phyloP scores from a whole-genome alignment of 106 monocot species.

The Vanilla planifolia region DNA sequence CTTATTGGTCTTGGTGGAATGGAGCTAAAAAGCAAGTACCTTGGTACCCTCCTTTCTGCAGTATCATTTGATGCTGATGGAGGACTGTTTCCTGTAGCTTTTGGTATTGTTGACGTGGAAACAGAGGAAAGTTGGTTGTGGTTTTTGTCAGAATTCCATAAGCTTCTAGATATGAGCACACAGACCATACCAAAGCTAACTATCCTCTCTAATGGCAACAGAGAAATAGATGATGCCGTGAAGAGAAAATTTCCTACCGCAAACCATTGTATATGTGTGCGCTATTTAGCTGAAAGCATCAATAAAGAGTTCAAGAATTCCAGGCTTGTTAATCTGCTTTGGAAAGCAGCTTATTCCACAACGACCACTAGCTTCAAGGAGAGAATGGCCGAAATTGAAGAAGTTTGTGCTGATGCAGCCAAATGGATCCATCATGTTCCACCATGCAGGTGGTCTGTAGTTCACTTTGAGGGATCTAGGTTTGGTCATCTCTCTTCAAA shows the following conservation, averaged over 20 bases:
- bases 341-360: conserved; percentile 59
- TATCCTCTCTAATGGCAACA: conserved; percentile 38
- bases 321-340: conserved; percentile 51
- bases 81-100: conserved; percentile 61
- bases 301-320: conserved; percentile 57
- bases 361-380: conserved; percentile 42
- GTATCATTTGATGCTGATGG: conserved; percentile 66
- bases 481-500: conserved; percentile 63
- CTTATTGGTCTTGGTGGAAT: conserved; percentile 41
- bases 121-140: conserved; percentile 72
- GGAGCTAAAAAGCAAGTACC: conserved; percentile 57
- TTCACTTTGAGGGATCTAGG: conserved; percentile 43
- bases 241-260: conserved; percentile 55
- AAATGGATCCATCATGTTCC: conserved; percentile 48
- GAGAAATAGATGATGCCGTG: conserved; percentile 35
- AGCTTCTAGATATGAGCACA: conserved; percentile 32
- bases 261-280: conserved; percentile 46
- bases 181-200: conserved; percentile 46
- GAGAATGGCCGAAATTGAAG: conserved; percentile 46
- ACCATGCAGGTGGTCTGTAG: conserved; percentile 34
- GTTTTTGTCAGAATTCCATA: conserved; percentile 71
- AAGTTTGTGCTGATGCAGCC: conserved; percentile 46
- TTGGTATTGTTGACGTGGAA: conserved; percentile 53
- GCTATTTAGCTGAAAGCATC: conserved; percentile 39
- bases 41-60: conserved; percentile 52